These are phyloP conservation scores for Cutaneotrichosporon cutaneum DNA, from an alignment of 1,284 basidiomycete genomes.

Conservation along the genomic window DNA sequence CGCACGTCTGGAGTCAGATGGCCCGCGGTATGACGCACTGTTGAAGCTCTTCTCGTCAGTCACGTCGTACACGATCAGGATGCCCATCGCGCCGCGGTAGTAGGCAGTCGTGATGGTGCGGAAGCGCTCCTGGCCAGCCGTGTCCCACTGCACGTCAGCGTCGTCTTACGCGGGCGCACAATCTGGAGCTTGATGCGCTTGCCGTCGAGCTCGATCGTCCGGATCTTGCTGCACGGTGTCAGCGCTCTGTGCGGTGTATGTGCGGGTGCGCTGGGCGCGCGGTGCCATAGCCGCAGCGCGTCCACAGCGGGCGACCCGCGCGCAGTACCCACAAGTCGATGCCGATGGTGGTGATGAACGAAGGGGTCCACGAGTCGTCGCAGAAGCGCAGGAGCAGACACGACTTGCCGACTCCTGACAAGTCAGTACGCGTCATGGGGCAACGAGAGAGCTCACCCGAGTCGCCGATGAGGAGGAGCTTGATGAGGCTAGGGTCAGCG, in stretches of 20 bases:
- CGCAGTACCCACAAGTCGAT: conserved; percentile 50
- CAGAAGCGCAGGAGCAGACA: conserved; percentile 98
- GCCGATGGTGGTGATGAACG: conserved; percentile 98
- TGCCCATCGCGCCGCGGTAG: conserved; percentile 99
- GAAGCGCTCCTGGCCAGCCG: conserved; percentile 97
- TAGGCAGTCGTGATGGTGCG: conserved; percentile 99
- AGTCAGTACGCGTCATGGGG: not conserved
- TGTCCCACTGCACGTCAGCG: conserved; percentile 76
- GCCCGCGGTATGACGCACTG: conserved; percentile 61
- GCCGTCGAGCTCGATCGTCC: conserved; percentile 98
- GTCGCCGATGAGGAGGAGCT: conserved; percentile 95
- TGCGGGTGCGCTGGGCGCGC: not conserved
- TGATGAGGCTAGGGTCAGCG: conserved; percentile 64
- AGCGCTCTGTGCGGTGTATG: conserved; percentile 2
- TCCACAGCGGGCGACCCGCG: not conserved
- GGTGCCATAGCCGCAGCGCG: not conserved
- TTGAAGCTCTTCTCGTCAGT: conserved; percentile 98
- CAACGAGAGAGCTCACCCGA: conserved; percentile 66
- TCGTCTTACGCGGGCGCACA: conserved; percentile 58
- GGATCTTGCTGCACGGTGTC: conserved; percentile 60
- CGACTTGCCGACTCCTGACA: conserved; percentile 93
- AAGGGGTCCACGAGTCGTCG: conserved; percentile 99
- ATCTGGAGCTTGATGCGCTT: conserved; percentile 99
- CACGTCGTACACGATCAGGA: conserved; percentile 96
- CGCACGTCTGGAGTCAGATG: conserved; percentile 72